Base-by-base conservation (phyloP, 768 basidiomycete species). In the Suillus fuscotomentosus region DNA sequence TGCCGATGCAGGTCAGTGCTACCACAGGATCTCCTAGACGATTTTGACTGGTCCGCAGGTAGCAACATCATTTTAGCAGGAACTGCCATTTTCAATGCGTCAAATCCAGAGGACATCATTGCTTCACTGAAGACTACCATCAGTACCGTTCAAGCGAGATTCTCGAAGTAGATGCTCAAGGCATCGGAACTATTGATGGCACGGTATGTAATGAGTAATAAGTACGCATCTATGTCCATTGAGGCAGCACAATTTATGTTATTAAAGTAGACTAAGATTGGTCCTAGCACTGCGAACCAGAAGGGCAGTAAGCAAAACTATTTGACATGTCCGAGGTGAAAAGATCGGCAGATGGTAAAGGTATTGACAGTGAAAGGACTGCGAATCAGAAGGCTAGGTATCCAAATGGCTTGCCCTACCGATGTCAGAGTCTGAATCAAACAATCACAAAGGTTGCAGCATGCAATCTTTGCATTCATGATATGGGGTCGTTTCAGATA, bases 21-120 rank as follows among this genome's bases (percentile, higher is more conserved):
- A 61, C 59, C 15, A 60, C 57, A 60, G 31, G 41, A 31, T 61
- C 39, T 22, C 11, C 53, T 50, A 7, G 24, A 8, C 15, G 17
- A 39, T 51, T 50, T 31, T 67, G 36, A 70, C 27, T 9, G 22
- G 5, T 39, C 14, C 51, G 48, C 68, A 96, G 97, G 97, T 24
- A 95, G 95, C 78, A 99, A 99, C 72, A 95, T 99, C 68, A 94
- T 99, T 61, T 97, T 99, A 36, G 96, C 97, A 14, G 97, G 97
- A 14, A 98, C 96, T 9, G 95, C 97, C 8, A 91, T 99, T 66
- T 99, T 99, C 72, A 86, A 84, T 50, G 89, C 95, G 2, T 71
- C 83, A n/a, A 82, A 88, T 70, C 92, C 97, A 0, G 88, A 88
- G 53, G 78, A 86, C 43, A 92, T 96, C 56, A 97, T 98, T 60